Conservation (phyloP, 2,329 filamentous ascomycete species). For the Sclerotinia minor region DNA sequence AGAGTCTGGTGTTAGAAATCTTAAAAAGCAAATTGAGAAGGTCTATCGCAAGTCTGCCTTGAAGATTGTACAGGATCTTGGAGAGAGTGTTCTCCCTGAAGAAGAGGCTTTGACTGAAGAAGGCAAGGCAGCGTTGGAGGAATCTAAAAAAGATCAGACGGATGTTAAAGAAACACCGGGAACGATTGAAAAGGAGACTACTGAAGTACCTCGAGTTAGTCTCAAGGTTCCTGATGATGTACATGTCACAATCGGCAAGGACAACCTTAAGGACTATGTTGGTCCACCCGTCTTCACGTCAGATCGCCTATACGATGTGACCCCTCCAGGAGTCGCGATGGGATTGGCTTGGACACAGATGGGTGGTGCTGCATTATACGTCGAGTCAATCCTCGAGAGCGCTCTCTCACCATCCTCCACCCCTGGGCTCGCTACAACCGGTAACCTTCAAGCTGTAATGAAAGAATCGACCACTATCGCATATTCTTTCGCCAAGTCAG, state of each 20-base stretch:
- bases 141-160: constrained; percentile 64
- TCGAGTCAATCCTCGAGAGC: constrained; percentile 92
- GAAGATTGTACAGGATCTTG: constrained; percentile 94
- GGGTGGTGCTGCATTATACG: constrained; percentile 93
- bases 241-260: constrained; percentile 81
- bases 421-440: constrained; percentile 84
- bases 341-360: constrained; percentile 97
- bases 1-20: constrained; percentile 92
- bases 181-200: constrained; percentile 56
- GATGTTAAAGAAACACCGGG: constrained; percentile 63
- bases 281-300: constrained; percentile 94
- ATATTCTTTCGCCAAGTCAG: constrained; percentile 91
- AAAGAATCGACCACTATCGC: constrained; percentile 95
- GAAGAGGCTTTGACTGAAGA: constrained; percentile 81
- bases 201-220: constrained; percentile 68
- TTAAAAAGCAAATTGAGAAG: constrained; percentile 99
- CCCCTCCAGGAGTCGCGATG: constrained; percentile 94
- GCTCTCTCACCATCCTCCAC: constrained; percentile 71
- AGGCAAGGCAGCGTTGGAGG: constrained; percentile 74
- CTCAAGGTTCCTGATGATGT: constrained; percentile 84
- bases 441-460: constrained; percentile 95
- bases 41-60: constrained; percentile 96
- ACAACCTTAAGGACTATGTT: constrained; percentile 94
- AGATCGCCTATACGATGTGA: constrained; percentile 90
- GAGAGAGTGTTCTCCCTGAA: constrained; percentile 79